Evolutionary conservation across 2,329 filamentous ascomycete genomes (phyloP).

Genomic region (Claviceps monticola): DNA sequence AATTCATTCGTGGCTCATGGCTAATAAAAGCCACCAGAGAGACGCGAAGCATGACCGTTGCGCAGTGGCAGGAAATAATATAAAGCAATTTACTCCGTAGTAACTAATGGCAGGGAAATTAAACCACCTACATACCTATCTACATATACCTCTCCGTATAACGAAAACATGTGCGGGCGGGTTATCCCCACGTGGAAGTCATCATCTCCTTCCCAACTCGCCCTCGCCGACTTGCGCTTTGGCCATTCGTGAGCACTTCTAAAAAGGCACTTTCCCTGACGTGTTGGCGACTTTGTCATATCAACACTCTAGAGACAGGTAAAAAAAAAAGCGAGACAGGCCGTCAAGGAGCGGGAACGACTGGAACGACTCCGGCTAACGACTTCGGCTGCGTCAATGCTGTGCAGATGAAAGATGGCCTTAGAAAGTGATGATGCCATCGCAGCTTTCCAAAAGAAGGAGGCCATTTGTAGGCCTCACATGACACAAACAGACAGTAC

Average conservation of each 20-base stretch:
- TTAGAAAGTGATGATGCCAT: no score
- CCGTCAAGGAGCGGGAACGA: no score
- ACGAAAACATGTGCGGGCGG: no score
- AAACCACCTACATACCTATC: no score
- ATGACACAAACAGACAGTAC: neutral
- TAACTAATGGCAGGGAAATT: no score
- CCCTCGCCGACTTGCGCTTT: neutral
- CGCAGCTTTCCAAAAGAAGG: no score
- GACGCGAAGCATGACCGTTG: neutral
- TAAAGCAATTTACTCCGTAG: no score
- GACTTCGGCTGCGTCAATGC: no score
- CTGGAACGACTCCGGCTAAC: no score
- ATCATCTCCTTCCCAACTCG: neutral
- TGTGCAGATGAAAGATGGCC: no score
- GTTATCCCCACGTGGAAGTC: neutral
- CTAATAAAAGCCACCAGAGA: neutral
- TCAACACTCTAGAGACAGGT: neutral
- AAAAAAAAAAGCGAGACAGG: no score
- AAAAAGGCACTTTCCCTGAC: neutral
- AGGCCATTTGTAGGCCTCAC: no score
- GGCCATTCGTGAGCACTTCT: neutral
- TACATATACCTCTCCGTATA: neutral
- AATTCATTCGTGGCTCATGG: neutral
- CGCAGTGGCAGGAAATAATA: neutral
- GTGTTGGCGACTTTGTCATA: neutral